Conservation (phyloP, 352 stramenopile species). For the Pythium guiyangense region DNA sequence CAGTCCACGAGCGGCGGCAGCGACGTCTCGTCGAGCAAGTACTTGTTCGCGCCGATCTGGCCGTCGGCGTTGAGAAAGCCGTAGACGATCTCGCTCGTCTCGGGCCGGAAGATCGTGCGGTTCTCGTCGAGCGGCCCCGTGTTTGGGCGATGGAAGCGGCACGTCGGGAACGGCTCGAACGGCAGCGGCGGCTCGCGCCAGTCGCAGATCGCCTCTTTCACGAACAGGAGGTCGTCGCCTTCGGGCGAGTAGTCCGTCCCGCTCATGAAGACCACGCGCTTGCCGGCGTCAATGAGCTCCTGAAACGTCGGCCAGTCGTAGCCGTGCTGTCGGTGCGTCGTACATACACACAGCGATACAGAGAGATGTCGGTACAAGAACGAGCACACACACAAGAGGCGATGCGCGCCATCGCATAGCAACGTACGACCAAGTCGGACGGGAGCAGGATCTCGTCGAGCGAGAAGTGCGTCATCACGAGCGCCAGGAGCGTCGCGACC, state of each 20-base stretch:
- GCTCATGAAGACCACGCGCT: constrained; percentile 78
- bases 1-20: no score
- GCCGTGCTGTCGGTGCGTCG: no score
- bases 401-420: background rate
- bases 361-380: no score
- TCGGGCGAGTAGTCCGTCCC: constrained; percentile 59
- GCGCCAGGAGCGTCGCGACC: constrained; percentile 51
- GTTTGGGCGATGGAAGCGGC: constrained; percentile 37
- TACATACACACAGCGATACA: no score
- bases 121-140: constrained; percentile 36
- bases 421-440: constrained; percentile 47
- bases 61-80: no score
- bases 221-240: constrained; percentile 68
- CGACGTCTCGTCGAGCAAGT: no score
- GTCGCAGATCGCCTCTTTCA: constrained; percentile 70
- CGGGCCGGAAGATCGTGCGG: constrained; percentile 73
- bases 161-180: constrained; percentile 57
- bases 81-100: no score
- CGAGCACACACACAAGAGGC: background rate
- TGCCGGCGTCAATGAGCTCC: no score
- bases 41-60: no score
- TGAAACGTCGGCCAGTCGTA: constrained; percentile 61
- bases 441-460: no score
- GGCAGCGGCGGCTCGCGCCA: constrained; percentile 71
- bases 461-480: constrained; percentile 71